A percentile compares a stretch with the other conserved stretches of the same genome.
These are phyloP conservation scores for Fulvia fulva DNA, from an alignment of 2,329 filamentous ascomycete genomes.

Conservation along the genomic window DNA sequence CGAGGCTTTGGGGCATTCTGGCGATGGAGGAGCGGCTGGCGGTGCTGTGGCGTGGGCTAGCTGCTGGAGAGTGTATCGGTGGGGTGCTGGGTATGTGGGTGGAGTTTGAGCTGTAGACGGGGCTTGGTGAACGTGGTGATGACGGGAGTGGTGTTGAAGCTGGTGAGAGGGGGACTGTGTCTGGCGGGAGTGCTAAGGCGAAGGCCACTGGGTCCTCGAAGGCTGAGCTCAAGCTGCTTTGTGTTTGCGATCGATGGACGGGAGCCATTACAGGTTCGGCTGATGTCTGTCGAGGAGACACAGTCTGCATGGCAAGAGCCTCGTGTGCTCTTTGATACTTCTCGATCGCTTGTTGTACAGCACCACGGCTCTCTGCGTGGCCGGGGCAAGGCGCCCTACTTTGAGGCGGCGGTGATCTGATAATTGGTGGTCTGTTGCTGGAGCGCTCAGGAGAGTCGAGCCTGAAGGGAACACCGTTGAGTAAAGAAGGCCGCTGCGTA, in stretches of 20 bases:
- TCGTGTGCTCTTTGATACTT: neutral
- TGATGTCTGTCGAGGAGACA: neutral
- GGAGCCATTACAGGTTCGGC: neutral
- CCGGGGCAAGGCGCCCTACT: neutral
- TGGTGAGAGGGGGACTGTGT: constrained; percentile 10
- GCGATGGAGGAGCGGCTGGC: neutral
- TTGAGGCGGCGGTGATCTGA: neutral
- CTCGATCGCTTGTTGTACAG: neutral
- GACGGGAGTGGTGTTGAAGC: neutral
- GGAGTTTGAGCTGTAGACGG: neutral
- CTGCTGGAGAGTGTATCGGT: constrained; percentile 2
- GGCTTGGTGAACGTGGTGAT: neutral
- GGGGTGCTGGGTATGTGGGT: neutral
- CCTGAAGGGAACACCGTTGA: constrained; percentile 22
- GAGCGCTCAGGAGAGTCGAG: constrained; percentile 5
- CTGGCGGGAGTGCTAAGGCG: constrained; percentile 20
- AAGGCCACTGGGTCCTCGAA: constrained; percentile 17
- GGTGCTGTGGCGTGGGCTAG: neutral
- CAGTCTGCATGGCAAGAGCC: neutral
- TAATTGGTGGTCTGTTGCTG: neutral
- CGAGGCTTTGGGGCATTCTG: constrained; percentile 3
- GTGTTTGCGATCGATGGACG: neutral
- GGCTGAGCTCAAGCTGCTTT: neutral
- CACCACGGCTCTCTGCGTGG: neutral
- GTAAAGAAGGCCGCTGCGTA: constrained; percentile 17